These are phyloP conservation scores for Coemansia sp. DNA, from an alignment of 192 early-diverging fungal species.

Conservation along the genomic window DNA sequence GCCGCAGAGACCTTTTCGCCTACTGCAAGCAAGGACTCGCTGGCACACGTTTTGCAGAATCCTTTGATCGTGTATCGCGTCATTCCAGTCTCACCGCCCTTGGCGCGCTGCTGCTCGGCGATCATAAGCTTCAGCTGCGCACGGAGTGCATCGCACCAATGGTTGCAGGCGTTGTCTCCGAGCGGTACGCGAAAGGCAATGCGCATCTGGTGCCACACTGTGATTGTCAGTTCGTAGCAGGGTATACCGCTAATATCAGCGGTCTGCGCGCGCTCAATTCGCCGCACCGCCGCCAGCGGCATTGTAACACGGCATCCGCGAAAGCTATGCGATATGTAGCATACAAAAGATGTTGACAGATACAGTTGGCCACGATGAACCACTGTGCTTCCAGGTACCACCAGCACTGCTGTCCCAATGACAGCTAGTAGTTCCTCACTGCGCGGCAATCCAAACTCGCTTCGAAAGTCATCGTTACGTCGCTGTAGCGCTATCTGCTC, in stretches of 20 bases:
- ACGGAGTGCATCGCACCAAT: conserved; percentile 77
- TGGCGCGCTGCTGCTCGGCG: conserved; percentile 71
- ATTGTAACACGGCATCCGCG: conserved; percentile 74
- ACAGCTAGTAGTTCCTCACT: conserved; percentile 69
- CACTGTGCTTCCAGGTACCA: conserved; percentile 35
- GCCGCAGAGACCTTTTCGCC: conserved; percentile 4
- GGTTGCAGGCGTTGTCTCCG: conserved; percentile 65
- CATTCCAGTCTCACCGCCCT: conserved; percentile 26
- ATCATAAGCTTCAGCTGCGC: conserved; percentile 75
- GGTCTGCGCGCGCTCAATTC: conserved; percentile 85
- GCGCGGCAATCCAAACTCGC: conserved; percentile 73
- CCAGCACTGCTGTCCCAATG: conserved; percentile 56
- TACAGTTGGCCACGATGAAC: conserved; percentile 70
- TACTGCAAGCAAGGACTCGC: conserved; percentile 59
- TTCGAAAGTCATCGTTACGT: conserved; percentile 71
- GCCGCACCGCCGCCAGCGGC: conserved; percentile 86
- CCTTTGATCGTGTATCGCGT: conserved; percentile 49
- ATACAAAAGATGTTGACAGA: conserved; percentile 85
- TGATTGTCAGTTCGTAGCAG: conserved; percentile 73
- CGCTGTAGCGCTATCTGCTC: conserved; percentile 73
- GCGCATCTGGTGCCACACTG: conserved; percentile 88
- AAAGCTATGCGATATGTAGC: conserved; percentile 70
- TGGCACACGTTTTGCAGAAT: conserved; percentile 65
- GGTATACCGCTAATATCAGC: conserved; percentile 36
- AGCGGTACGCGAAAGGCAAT: conserved; percentile 80